These are phyloP conservation scores for Leucogyrophana mollusca DNA, from an alignment of 768 basidiomycete species.

Conservation along the genomic window DNA sequence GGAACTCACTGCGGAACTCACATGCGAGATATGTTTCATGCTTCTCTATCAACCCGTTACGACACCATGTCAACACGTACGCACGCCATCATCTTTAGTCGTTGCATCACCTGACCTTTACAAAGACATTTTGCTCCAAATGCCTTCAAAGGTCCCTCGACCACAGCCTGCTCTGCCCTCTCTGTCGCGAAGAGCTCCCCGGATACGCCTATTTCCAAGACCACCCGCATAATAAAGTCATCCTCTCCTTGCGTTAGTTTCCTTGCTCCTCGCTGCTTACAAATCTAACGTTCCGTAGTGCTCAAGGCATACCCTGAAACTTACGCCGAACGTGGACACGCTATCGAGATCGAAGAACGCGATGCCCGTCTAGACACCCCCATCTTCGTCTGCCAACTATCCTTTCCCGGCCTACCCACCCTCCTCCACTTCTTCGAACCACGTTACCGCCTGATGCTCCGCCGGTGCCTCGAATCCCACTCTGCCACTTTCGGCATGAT, in stretches of 20 bases:
- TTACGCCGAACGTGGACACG: conserved; percentile 62
- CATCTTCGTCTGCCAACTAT: conserved; percentile 86
- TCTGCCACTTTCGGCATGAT: conserved; percentile 92
- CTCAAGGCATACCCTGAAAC: conserved; percentile 64
- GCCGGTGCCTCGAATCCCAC: conserved; percentile 82
- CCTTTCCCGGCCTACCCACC: conserved; percentile 90
- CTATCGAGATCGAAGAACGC: conserved; percentile 74
- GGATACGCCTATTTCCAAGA: conserved; percentile 77
- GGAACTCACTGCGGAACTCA: conserved; percentile 64
- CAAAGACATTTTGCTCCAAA: conserved; percentile 83
- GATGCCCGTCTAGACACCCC: conserved; percentile 83
- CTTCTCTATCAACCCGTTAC: conserved; percentile 86
- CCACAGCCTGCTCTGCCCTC: conserved; percentile 77
- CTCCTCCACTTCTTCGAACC: conserved; percentile 94
- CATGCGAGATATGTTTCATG: conserved; percentile 89
- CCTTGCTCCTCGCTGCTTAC: conserved; percentile 3
- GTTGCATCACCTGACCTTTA: conserved; percentile 10
- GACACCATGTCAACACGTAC: conserved; percentile 92
- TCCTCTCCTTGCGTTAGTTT: conserved; percentile 66
- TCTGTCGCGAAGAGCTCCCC: conserved; percentile 82
- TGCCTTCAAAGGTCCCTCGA: conserved; percentile 92
- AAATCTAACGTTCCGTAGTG: conserved; percentile 39
- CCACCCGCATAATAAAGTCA: conserved; percentile 68
- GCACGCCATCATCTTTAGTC: conserved; percentile 26
- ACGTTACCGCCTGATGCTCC: conserved; percentile 93